Base-by-base conservation (phyloP, 2,329 filamentous ascomycete species). In the Madurella mycetomatis region DNA sequence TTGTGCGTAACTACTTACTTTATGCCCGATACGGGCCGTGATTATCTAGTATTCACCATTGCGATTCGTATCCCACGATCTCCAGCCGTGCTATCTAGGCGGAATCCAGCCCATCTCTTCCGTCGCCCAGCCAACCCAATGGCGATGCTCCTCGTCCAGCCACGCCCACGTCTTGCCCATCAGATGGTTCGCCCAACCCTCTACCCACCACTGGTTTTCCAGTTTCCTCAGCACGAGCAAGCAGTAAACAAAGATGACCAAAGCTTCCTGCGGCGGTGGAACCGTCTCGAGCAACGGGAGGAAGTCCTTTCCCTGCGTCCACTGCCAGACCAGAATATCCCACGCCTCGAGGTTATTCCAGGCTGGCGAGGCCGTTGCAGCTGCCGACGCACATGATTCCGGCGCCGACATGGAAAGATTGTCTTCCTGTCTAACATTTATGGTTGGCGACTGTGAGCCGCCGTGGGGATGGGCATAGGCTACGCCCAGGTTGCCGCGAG, bases 181-280 rank as follows among this genome's bases (percentile, higher is more conserved):
- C 9, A 73, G 56, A 55, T 72, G 66, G 16, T 59, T 59, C 1
- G 65, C 64, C 67, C 70, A 71, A 0, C 71, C 70, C 47, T 70
- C 64, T 19, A 72, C 61, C 69, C 70, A 74, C 70, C 70, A 72
- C 50, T 72, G 58, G 32, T 59, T 58, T 48, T 65, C 62, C 12
- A 66, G 45, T 49, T 67, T 68, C 43, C 70, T 62, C 5, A 72
- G 49, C 7, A 40, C 44, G 32, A 67, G 47, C 12, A 71, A 65
- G 15, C 66, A 67, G 46, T 69, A 72, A 15, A 66, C 67, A 53
- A 70, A 70, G 13, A 74, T 70, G 41, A 63, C 64, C 5, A 73
- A 54, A 2, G 67, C 63, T 37, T 66, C 67, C 53, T 67, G 67
- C 39, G 59, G 57, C n/a, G 59, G 60, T 12, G 58, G 56, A n/a